phyloP scores from a whole-genome alignment of 2,329 filamentous ascomycete species.

The Apiospora koreana region DNA sequence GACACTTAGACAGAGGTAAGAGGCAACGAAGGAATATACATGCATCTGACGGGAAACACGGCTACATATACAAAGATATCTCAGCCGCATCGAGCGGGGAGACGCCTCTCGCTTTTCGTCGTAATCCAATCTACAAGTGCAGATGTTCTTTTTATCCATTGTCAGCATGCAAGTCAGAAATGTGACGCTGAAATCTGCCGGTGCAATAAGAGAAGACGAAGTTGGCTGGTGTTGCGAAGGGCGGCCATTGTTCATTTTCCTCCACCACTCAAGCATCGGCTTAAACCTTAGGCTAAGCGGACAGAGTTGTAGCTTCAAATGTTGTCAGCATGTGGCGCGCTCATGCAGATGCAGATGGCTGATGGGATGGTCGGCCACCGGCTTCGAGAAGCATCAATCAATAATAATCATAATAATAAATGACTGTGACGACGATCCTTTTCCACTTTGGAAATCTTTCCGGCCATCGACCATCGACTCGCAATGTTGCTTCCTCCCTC shows the following conservation, averaged over 20 bases:
- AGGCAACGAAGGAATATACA: not conserved
- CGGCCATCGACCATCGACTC: not conserved
- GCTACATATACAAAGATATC: not conserved
- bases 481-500: not conserved
- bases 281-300: not conserved
- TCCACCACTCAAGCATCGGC: not conserved
- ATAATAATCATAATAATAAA: not conserved
- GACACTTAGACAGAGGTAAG: not conserved
- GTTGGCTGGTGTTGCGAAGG: not conserved
- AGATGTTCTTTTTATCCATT: not conserved
- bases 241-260: not conserved
- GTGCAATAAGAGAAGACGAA: not conserved
- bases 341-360: not conserved
- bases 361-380: not conserved
- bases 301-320: not conserved
- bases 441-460: not conserved
- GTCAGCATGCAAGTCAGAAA: not conserved
- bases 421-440: not conserved
- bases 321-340: not conserved
- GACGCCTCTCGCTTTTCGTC: not conserved
- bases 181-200: slow-evolving; percentile 1
- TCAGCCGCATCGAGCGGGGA: not conserved
- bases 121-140: not conserved
- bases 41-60: not conserved
- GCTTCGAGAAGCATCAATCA: not conserved